Evolutionary conservation across 805 yeast species (phyloP), one percentile per base, ranked within the genome.

Genomic region (Lipomyces orientalis): DNA sequence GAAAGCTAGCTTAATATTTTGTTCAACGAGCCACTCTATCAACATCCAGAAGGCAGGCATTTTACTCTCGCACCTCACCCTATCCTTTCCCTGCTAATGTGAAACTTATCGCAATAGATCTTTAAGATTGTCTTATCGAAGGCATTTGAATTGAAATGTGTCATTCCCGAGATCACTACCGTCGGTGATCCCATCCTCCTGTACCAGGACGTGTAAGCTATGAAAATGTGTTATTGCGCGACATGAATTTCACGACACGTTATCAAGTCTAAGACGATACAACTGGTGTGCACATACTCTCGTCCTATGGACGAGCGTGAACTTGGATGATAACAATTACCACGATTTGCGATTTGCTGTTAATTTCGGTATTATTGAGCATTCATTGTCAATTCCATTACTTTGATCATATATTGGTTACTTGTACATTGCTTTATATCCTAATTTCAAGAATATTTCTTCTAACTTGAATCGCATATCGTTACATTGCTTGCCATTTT

Each of bases 121-220:
- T 94, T 94, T 82, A 95, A 95, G 78, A 87, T 94, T 54, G 89
- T 94, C 34, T 85, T 94, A 56, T 89, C 97, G 33, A 93, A 93
- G 77, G 95, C 97, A 4, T 94, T 94, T 77, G 97, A 93, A 76
- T 81, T 94, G 73, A 88, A 87, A 71, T 81, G 94, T 73, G 90
- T 89, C 60, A 83, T 94, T 22, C 97, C 95, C 1, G 98, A 94
- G 78, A 89, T 93, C 54, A 84, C 84, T 57, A 88, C 88, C 69
- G 84, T 88, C 31, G 99, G 98, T n/a, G 98, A 94, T 77, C 99
- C 99, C 3, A 82, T 94, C 34, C 82, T 94, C 61, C 83, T 93
- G 10, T 93, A 91, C 76, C 80, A 79, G 61, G 73, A 74, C 31
- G 61, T 54, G 12, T 66, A 37, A 64, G 8, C 22, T 22, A 43